A percentile compares a stretch with the other conserved stretches of the same genome.
These are phyloP conservation scores for Mortierella antarctica DNA, from an alignment of 192 early-diverging fungal genomes.

Conservation along the genomic window DNA sequence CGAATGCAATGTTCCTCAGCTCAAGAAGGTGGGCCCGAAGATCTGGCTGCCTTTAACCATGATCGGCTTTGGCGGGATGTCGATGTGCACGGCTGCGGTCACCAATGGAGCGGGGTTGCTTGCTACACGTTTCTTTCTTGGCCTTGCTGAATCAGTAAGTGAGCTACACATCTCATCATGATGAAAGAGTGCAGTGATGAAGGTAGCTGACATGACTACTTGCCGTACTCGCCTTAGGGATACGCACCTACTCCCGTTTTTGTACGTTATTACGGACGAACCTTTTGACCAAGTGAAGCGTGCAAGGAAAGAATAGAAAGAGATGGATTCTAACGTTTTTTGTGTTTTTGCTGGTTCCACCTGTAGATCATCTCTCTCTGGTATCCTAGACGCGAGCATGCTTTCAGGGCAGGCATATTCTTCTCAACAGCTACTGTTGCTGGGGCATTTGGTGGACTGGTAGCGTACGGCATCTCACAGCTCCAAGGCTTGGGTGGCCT, in stretches of 20 bases:
- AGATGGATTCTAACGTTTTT: not conserved
- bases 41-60: slow-evolving; percentile 64
- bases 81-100: slow-evolving; percentile 56
- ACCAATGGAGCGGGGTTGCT: slow-evolving; percentile 48
- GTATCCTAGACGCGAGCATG: slow-evolving; percentile 62
- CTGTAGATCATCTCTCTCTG: slow-evolving; percentile 53
- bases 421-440: slow-evolving; percentile 62
- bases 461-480: slow-evolving; percentile 66
- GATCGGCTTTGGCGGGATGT: slow-evolving; percentile 57
- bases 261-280: not conserved
- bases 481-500: slow-evolving; percentile 60
- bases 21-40: slow-evolving; percentile 65
- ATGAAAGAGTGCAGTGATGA: not conserved
- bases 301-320: no score
- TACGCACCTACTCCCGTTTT: slow-evolving; percentile 8
- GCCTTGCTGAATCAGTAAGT: slow-evolving; percentile 17
- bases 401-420: slow-evolving; percentile 59
- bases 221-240: not conserved
- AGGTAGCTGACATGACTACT: not conserved
- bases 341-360: not conserved
- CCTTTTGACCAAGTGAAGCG: no score
- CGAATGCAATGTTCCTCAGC: slow-evolving; percentile 45
- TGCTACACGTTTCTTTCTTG: slow-evolving; percentile 48
- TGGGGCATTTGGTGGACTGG: slow-evolving; percentile 68
- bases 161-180: not conserved